Evolutionary conservation across 805 yeast species (phyloP).

Genomic region (Groenewaldozyma tartarivorans): DNA sequence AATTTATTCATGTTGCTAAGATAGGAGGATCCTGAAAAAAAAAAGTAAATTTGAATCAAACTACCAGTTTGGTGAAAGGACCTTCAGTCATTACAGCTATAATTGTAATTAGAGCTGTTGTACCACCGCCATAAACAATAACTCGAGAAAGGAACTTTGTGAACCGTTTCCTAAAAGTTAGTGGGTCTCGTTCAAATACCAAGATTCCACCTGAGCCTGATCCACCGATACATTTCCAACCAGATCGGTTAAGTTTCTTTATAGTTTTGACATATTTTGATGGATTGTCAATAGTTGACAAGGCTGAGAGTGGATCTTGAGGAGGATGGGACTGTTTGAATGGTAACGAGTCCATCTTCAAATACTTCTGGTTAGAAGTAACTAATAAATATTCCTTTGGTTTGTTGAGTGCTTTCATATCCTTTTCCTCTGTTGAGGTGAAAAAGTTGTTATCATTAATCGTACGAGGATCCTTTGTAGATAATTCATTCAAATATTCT

Average conservation of each 20-base stretch:
- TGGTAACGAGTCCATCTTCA: constrained; percentile 14
- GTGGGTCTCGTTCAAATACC: constrained; percentile 32
- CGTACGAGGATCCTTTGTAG: constrained; percentile 28
- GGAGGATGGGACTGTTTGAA: constrained; percentile 10
- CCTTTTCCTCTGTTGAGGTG: constrained; percentile 26
- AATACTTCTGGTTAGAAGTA: constrained; percentile 16
- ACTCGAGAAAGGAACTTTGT: too few species aligned
- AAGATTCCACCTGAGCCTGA: constrained; percentile 32
- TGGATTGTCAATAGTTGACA: constrained; percentile 16
- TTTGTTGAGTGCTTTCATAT: background rate
- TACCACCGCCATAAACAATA: too few species aligned
- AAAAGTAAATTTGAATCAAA: background rate
- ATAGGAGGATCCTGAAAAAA: constrained; percentile 2
- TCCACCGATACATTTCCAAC: constrained; percentile 51
- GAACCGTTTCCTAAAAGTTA: too few species aligned
- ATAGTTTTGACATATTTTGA: constrained; percentile 25
- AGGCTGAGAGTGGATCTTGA: constrained; percentile 17
- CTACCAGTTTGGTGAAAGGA: background rate
- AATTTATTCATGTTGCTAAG: constrained; percentile 31
- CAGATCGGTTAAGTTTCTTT: constrained; percentile 34
- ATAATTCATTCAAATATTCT: constrained; percentile 39
- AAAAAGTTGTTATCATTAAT: constrained; percentile 34
- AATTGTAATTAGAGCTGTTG: background rate
- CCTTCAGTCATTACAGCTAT: constrained; percentile 7
- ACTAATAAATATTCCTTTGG: constrained; percentile 17